Percentiles rank a stretch among this genome's conserved stretches.
phyloP scores from a whole-genome alignment of 768 basidiomycete genomes.

The Pisolithus microcarpus region DNA sequence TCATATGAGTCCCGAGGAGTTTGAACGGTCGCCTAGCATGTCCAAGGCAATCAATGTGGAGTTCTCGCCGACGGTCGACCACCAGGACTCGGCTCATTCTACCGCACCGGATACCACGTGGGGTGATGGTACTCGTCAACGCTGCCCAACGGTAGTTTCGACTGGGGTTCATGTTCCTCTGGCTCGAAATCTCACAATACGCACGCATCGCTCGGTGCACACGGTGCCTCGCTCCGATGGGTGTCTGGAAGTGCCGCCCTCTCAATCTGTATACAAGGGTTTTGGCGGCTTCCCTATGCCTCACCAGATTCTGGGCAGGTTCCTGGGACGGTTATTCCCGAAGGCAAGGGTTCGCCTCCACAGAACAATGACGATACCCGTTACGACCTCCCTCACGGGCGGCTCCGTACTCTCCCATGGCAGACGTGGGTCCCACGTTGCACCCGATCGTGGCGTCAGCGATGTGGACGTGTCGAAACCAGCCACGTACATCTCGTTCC shows the following conservation, averaged over 20 bases:
- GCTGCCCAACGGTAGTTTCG: conserved; percentile 5
- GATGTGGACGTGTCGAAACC: conserved; percentile 36
- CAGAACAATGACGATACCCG: too few relatives aligned
- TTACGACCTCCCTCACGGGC: conserved; percentile 48
- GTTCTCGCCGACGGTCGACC: conserved; percentile 37
- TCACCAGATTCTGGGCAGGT: conserved; percentile 40
- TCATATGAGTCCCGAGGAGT: conserved; percentile 2
- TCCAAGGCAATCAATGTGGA: conserved; percentile 45
- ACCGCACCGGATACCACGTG: not conserved
- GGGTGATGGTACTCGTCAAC: conserved; percentile 9
- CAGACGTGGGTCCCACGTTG: conserved; percentile 5
- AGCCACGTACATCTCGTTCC: conserved; percentile 81
- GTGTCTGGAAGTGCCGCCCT: conserved; percentile 7
- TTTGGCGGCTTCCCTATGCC: conserved; percentile 78
- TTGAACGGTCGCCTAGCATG: conserved; percentile 13
- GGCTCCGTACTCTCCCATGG: conserved; percentile 32
- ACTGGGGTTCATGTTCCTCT: conserved; percentile 9
- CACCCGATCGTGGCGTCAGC: conserved; percentile 12
- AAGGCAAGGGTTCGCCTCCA: conserved; percentile 47
- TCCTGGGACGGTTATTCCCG: conserved; percentile 60
- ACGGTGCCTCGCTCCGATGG: conserved; percentile 13
- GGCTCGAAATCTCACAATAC: conserved; percentile 11
- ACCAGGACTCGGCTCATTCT: conserved; percentile 18
- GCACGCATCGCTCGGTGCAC: conserved; percentile 3
- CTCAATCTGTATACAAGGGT: conserved; percentile 33